Percentiles rank a stretch among this genome's conserved stretches.
phyloP scores from a whole-genome alignment of 1,139 yeast genomes.

The Pichia norvegensis region DNA sequence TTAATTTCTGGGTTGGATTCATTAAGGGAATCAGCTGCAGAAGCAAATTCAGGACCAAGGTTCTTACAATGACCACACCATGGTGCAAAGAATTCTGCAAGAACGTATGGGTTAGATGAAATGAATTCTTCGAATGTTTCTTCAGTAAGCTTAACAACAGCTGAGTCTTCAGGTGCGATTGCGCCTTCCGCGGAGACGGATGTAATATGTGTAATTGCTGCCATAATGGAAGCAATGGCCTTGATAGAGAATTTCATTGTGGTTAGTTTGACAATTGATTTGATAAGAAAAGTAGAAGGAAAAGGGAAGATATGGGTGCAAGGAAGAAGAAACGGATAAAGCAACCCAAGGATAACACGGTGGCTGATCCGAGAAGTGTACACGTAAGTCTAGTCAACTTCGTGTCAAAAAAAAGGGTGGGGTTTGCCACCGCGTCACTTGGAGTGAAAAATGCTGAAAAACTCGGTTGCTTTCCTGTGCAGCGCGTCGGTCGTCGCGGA shows the following conservation, averaged over 20 bases:
- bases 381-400: background rate
- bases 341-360: background rate
- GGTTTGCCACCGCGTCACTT: background rate
- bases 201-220: conserved; percentile 17
- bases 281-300: background rate
- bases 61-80: conserved; percentile 99
- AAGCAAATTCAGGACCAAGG: conserved; percentile 81
- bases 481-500: background rate
- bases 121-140: conserved; percentile 60
- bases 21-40: conserved; percentile 73
- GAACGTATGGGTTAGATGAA: conserved; percentile 64
- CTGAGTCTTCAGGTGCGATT: conserved; percentile 72
- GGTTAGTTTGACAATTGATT: background rate
- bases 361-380: background rate
- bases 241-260: conserved; percentile 23
- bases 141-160: conserved; percentile 71
- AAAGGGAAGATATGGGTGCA: background rate
- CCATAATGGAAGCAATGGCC: conserved; percentile 25
- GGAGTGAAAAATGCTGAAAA: too few species aligned
- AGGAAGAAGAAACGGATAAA: too few species aligned
- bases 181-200: conserved; percentile 45
- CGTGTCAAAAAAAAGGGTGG: background rate
- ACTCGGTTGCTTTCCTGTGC: too few species aligned
- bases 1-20: conserved; percentile 58
- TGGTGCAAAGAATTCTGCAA: conserved; percentile 96